A percentile compares a stretch with the other conserved stretches of the same genome.
Evolutionary conservation across 2,329 filamentous ascomycete genomes (phyloP).

Genomic region (Madurella fahalii): DNA sequence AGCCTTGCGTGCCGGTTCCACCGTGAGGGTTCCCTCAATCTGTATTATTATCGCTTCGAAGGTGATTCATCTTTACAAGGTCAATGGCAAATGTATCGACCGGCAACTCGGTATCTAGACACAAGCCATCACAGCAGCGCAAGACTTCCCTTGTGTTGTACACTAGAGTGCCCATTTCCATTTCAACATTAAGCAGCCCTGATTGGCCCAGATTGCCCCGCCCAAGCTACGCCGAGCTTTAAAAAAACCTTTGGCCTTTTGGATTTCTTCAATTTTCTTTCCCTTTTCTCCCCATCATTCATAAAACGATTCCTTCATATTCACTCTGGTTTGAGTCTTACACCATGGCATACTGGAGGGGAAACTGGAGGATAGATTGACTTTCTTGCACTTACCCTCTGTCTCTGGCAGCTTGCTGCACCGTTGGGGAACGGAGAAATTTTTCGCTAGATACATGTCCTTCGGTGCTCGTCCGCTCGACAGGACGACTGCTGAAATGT

Average conservation of each 20-base stretch:
- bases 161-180: background rate
- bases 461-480: no score
- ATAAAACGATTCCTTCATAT: constrained; percentile 54
- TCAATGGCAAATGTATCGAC: no score
- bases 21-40: no score
- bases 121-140: no score
- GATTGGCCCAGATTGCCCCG: constrained; percentile 15
- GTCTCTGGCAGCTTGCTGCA: constrained; percentile 32
- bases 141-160: no score
- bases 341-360: constrained; percentile 57
- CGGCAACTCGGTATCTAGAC: no score
- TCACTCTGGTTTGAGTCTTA: constrained; percentile 61
- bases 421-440: constrained; percentile 36
- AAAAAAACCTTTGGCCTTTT: constrained; percentile 18
- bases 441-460: constrained; percentile 31
- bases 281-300: constrained; percentile 34
- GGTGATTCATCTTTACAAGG: no score
- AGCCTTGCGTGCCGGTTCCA: no score
- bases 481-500: background rate
- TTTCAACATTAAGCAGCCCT: background rate
- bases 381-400: constrained; percentile 49
- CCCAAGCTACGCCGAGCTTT: background rate
- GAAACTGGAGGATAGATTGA: constrained; percentile 67
- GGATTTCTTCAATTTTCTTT: constrained; percentile 28
- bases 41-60: no score